Evolutionary conservation across 305 asterid species (phyloP), one percentile per base, ranked within the genome.

Genomic region (Rubia occidens): DNA sequence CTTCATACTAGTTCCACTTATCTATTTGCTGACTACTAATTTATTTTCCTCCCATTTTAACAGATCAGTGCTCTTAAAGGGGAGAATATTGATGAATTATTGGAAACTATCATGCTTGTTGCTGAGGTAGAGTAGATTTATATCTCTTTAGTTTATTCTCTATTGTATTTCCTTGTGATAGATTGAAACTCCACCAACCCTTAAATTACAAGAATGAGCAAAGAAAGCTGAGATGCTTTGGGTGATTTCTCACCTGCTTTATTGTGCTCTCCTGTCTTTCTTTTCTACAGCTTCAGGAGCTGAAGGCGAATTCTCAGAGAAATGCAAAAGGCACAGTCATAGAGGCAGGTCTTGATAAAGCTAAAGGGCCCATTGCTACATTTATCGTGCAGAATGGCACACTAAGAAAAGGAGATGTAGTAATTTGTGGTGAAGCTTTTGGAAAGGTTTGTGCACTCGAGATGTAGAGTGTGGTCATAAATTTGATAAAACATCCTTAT

Each of bases 31-130:
- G 49, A 67, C 60, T 75, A 83, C 76, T 72, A 78, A 77, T 71
- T 68, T 71, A 43, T 74, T 64, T 67, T 71, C 55, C 59, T 64
- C 77, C 32, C 60, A 75, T 62, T 70, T 24, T 68, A 64, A 81
- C 93, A 95, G 99, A 82, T 91, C 77, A 91, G 98, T 79, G 99
- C 98, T 78, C 96, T 95, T 68, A 95, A 86, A 79, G 99, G 99
- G 83, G 92, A 91, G 85, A 89, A 95, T 70, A 80, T 95, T 68
- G 95, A 89, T 71, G 96, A 89, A 26, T 86, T 91, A 84, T 87
- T 95, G 91, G 99, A 95, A 78, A 95, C 96, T n/a, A 62, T 89
- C 82, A 91, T 91, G 90, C 99, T 95, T 79, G 89, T 95, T 76
- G 95, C 99, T 43, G 99, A 95, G 96, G 99, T 95, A 87, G 77